Base-by-base conservation (phyloP, 2,329 filamentous ascomycete species). In the Calonectria leucothoes region DNA sequence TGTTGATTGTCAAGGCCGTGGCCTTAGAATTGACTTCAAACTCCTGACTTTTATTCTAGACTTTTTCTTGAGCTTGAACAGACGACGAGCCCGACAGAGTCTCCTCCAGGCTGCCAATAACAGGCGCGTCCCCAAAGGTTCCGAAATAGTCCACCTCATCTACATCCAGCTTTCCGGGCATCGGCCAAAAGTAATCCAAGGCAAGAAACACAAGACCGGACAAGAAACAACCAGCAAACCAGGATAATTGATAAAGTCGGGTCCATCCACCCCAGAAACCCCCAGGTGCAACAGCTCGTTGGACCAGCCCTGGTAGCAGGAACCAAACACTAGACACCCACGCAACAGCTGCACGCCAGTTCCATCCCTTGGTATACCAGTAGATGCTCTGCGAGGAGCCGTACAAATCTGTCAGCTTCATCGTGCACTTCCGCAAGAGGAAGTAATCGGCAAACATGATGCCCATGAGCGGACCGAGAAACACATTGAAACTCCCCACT, bases 341-440 rank as follows among this genome's bases (percentile, higher is more conserved):
- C 2, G 77, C 75, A 12, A 72, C 59, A 4, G 49, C 66, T 15
- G 78, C 74, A 7, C 79, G 70, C 72, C 72, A 78, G 72, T 81
- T 80, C 61, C 77, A 71, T 1, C 78, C 79, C 6, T 71, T 68
- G 12, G 68, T 45, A 66, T 79, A 81, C 78, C 78, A 81, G 66
- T 80, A 81, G 4, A 80, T 69, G 39, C 77, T 78, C 14, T 49
- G 5, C 5, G 64, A 7, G 0, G 71, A 74, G 11, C 70, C 72
- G 57, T 83, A 85, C 3, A 86, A 76, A 10, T 72, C 64, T 1
- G 55, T 63, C 25, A 72, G 52, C 64, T 72, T 72, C 3, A 52
- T 84, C 31, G 79, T 81, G 14, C 81, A 79, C 25, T 78, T 81
- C 31, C 83, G 82, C 5, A 85, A 63, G 48, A 85, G 45, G 77